Base-by-base conservation (phyloP, 1,284 basidiomycete species). In the Moesziomyces sp. region DNA sequence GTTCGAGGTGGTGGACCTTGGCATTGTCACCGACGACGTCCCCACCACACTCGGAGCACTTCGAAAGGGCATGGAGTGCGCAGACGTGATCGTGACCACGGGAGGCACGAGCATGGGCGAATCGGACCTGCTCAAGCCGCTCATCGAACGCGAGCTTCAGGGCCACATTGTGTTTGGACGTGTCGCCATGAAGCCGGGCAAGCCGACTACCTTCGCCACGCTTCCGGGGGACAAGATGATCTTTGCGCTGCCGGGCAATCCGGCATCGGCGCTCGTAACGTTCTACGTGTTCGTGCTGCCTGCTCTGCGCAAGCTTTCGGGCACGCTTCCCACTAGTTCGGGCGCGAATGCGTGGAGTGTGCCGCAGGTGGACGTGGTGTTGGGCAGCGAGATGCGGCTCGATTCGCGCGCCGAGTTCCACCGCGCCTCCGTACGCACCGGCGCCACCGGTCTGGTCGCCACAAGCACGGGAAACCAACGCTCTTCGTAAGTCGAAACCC, bases 41-140 rank as follows among this genome's bases (percentile, higher is more conserved):
- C 85, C 87, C 1, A 86, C 88, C 3, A 92, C 93, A 66, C 86
- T 90, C 14, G 78, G 84, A 8, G 88, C 88, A 2, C 86, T 94
- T 46, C 80, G 84, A 51, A 84, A 83, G 24, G 93, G 90, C 0
- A 85, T 92, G 5, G 84, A 86, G 28, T 80, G 85, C 21, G 90
- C 92, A 0, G 93, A 94, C 78, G 84, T 95, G 3, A 83, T 94
- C 10, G 84, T 95, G 11, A 92, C 92, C 0, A 95, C 93, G 0
- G 93, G 93, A 13, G 93, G 93, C 3, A 94, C 93, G 2, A 92
- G 91, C 6, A 95, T 95, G 93, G 93, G 93, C 3, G 89, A 93
- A 11, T 89, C 89, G 1, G 93, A 95, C 82, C 86, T 94, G 28
- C 85, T 95, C 48, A 94, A 95, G 82, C 93, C 93, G 1, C 88